A percentile compares a stretch with the other conserved stretches of the same genome.
phyloP scores from a whole-genome alignment of 2,329 filamentous ascomycete species.

The Aspergillus costaricaensis region DNA sequence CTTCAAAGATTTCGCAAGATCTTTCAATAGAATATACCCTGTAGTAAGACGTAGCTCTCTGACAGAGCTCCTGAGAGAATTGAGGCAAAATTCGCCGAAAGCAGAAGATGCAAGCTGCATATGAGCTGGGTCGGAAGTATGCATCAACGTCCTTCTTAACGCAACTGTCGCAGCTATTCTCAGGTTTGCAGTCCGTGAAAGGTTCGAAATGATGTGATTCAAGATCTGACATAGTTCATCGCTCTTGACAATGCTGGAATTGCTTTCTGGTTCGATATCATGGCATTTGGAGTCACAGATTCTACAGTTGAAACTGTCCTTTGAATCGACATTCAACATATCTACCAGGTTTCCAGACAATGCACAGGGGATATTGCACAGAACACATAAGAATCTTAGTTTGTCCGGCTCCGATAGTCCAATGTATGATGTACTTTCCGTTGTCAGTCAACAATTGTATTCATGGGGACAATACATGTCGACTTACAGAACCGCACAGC shows the following conservation, averaged over 20 bases:
- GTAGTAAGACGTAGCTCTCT: slow-evolving; percentile 83
- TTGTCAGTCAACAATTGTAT: slow-evolving; percentile 12
- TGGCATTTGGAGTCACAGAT: slow-evolving; percentile 40
- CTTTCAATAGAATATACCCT: slow-evolving; percentile 49
- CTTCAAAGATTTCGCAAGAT: neutral
- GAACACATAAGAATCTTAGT: slow-evolving; percentile 55
- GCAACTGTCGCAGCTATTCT: slow-evolving; percentile 72
- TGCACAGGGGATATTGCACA: slow-evolving; percentile 62
- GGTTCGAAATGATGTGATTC: slow-evolving; percentile 41
- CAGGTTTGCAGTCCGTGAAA: slow-evolving; percentile 56
- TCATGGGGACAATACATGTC: neutral
- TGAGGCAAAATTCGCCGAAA: slow-evolving; percentile 78
- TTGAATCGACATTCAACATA: slow-evolving; percentile 26
- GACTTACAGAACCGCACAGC: slow-evolving; percentile 53
- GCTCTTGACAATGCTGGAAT: slow-evolving; percentile 24
- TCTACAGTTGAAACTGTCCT: slow-evolving; percentile 33
- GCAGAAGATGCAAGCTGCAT: slow-evolving; percentile 68
- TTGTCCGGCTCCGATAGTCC: slow-evolving; percentile 53
- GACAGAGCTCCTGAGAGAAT: slow-evolving; percentile 77
- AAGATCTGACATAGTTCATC: slow-evolving; percentile 47
- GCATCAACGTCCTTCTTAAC: slow-evolving; percentile 68
- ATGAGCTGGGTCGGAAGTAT: slow-evolving; percentile 61
- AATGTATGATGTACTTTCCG: slow-evolving; percentile 46
- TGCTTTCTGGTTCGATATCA: slow-evolving; percentile 9
- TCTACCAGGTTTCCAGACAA: slow-evolving; percentile 50